These are phyloP conservation scores for Eragrostis tef DNA, from an alignment of 202 grass and related monocot species.

Conservation along the genomic window DNA sequence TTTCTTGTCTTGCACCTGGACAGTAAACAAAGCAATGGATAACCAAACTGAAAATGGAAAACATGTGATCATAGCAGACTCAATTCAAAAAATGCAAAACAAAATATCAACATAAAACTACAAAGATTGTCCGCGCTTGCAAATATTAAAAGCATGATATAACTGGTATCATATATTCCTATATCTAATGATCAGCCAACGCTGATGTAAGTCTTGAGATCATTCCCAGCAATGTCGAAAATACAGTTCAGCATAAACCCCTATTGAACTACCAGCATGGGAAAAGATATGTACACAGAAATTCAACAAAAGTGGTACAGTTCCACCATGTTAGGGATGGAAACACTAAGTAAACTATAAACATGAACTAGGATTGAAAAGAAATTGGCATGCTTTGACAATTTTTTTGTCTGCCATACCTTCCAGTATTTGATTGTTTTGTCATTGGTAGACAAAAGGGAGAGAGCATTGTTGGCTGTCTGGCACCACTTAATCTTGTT, in stretches of 20 bases:
- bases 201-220: constrained; percentile 14
- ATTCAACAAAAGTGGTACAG: constrained; percentile 27
- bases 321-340: constrained; percentile 8
- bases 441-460: constrained; percentile 89
- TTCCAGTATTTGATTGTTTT: constrained; percentile 98
- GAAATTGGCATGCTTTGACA: neutral
- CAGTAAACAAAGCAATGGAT: constrained; percentile 21
- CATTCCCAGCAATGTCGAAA: neutral
- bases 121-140: neutral
- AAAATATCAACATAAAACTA: constrained; percentile 12
- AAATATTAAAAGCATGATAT: neutral
- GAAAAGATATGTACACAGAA: neutral
- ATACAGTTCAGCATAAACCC: neutral
- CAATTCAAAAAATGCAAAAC: constrained; percentile 27
- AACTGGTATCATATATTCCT: neutral
- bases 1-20: constrained; percentile 97
- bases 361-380: constrained; percentile 32
- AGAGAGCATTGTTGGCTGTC: constrained; percentile 69
- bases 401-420: constrained; percentile 51
- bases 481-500: constrained; percentile 94
- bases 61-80: neutral
- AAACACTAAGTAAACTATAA: constrained; percentile 14
- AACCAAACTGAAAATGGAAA: constrained; percentile 5
- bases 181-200: neutral
- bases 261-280: neutral